Evolutionary conservation across 2,329 filamentous ascomycete species (phyloP), one percentile per base, ranked within the genome.

Genomic region (Emmonsiellopsis sp.): DNA sequence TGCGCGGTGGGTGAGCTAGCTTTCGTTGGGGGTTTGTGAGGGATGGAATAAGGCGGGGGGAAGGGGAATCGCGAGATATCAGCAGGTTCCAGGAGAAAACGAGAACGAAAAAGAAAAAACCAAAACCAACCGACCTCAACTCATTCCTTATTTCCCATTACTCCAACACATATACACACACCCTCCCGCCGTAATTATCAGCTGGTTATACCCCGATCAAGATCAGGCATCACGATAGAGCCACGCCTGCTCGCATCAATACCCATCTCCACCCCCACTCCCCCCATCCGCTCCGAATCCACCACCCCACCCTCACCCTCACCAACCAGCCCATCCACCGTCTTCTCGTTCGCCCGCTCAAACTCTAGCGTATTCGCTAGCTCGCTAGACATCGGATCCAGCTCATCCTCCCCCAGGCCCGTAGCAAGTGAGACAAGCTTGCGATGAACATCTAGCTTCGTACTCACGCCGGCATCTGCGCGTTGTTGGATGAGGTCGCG

Each of bases 391-490:
- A 76, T 75, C 2, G 67, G 70, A 54, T 76, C 73, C 8, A 76
- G 62, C 16, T 75, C 72, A 50, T 75, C 72, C 58, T 76, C 73
- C 54, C 71, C 72, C 16, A 76, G 61, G 0, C 73, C 72, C 0
- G 73, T 76, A 10, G 73, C 73, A 46, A 76, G 66, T 48, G 72
- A 67, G 13, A 76, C 73, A 5, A 76, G 65, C 57, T 70, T 75
- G 44, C 73, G 69, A 58, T 75, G 72, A 57, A 74, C 72, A 51
- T 74, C 72, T 16, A 75, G 68, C 52, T 71, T 73, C 44, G 72
- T 73, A 57, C 71, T 71, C 16, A 73, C 70, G 11, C 73, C 73
- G 1, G 73, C 72, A 57, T 75, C 72, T 6, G 68, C 67, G 31
- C 71, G 73, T 55, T 75, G 72, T 51, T 71, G 70, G 30, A 69